Evolutionary conservation across 2,329 filamentous ascomycete genomes (phyloP).

Genomic region (Davidsoniella virescens): DNA sequence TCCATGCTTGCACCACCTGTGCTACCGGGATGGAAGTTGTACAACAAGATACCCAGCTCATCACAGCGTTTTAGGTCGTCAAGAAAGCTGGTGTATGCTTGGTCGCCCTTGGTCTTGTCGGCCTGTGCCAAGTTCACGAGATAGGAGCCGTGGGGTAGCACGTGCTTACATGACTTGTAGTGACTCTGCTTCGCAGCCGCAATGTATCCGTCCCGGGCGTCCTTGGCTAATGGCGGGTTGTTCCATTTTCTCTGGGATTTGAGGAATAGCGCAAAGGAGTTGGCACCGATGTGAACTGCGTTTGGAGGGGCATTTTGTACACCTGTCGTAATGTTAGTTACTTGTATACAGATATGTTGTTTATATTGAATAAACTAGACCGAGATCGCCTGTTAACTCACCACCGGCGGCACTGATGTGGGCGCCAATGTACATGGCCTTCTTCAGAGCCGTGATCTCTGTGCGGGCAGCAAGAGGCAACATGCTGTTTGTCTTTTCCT

Average conservation of each 20-base stretch:
- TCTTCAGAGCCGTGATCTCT: slow-evolving; percentile 42
- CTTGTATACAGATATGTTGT: neutral
- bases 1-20: slow-evolving; percentile 47
- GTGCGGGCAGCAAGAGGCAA: slow-evolving; percentile 53
- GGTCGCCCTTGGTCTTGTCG: slow-evolving; percentile 61
- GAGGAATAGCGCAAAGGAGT: slow-evolving; percentile 85
- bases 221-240: slow-evolving; percentile 57
- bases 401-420: slow-evolving; percentile 85
- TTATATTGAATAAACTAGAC: neutral
- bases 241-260: slow-evolving; percentile 95
- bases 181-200: slow-evolving; percentile 48
- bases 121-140: slow-evolving; percentile 87
- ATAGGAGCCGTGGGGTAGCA: slow-evolving; percentile 88
- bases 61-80: slow-evolving; percentile 82
- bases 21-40: slow-evolving; percentile 94
- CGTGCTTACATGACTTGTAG: slow-evolving; percentile 56
- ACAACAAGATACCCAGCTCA: slow-evolving; percentile 70
- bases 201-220: slow-evolving; percentile 53
- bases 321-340: slow-evolving; percentile 31
- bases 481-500: slow-evolving; percentile 26
- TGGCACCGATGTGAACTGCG: slow-evolving; percentile 66
- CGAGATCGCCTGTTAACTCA: slow-evolving; percentile 21
- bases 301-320: slow-evolving; percentile 80
- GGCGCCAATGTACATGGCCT: slow-evolving; percentile 68
- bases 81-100: slow-evolving; percentile 73